phyloP scores from a whole-genome alignment of 2,329 filamentous ascomycete species.

The Fusarium guadeloupense region DNA sequence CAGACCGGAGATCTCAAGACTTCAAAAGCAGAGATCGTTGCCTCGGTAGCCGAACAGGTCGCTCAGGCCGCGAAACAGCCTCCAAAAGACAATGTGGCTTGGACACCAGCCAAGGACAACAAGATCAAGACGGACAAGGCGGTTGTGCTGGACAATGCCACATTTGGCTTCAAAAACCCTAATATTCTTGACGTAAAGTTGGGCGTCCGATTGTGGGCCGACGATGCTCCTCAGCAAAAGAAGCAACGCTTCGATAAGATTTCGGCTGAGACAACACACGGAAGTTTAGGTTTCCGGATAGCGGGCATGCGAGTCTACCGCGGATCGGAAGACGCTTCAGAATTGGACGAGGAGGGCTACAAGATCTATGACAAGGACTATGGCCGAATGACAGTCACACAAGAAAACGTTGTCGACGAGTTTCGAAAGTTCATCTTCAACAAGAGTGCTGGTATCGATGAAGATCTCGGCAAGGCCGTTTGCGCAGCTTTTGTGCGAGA shows the following conservation, averaged over 20 bases:
- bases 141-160: conserved; percentile 86
- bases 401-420: conserved; percentile 63
- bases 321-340: conserved; percentile 60
- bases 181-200: conserved; percentile 96
- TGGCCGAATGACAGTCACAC: conserved; percentile 62
- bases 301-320: conserved; percentile 72
- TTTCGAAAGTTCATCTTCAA: conserved; percentile 69
- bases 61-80: conserved; percentile 26
- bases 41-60: conserved; percentile 44
- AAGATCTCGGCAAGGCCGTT: conserved; percentile 65
- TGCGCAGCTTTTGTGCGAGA: conserved; percentile 64
- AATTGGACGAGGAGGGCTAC: conserved; percentile 65
- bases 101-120: conserved; percentile 61
- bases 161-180: conserved; percentile 80
- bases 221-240: conserved; percentile 70
- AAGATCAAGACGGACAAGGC: conserved; percentile 80
- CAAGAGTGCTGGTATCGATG: conserved; percentile 64
- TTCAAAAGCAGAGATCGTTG: conserved; percentile 47
- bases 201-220: conserved; percentile 85
- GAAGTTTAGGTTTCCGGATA: conserved; percentile 68
- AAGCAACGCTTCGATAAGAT: conserved; percentile 69
- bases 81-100: conserved; percentile 45
- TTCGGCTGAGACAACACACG: conserved; percentile 66
- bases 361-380: conserved; percentile 71
- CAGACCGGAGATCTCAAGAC: conserved; percentile 47